Percentiles rank a stretch among this genome's conserved stretches.
Evolutionary conservation across 768 basidiomycete species (phyloP).

Genomic region (Lentinus brumalis): DNA sequence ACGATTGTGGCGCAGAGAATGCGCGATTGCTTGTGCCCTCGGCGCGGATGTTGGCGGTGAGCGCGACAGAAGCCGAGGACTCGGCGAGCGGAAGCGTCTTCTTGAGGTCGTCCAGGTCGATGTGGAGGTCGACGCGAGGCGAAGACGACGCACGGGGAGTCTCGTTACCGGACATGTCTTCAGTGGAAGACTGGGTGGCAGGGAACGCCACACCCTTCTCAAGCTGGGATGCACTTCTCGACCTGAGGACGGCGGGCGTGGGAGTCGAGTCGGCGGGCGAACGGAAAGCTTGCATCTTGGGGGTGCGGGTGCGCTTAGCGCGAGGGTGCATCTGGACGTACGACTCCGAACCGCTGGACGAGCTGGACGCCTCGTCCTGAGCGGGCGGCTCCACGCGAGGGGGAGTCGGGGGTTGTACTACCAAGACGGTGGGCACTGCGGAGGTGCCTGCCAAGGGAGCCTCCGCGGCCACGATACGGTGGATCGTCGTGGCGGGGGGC

Average conservation of each 20-base stretch:
- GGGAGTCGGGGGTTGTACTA: slow-evolving; percentile 31
- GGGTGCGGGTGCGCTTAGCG: slow-evolving; percentile 27
- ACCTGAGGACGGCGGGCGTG: slow-evolving; percentile 39
- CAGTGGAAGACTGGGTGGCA: not conserved
- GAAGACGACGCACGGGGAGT: slow-evolving; percentile 17
- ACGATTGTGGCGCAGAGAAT: slow-evolving; percentile 22
- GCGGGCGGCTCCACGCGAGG: slow-evolving; percentile 10
- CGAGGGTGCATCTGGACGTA: slow-evolving; percentile 27
- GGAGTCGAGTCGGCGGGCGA: slow-evolving; percentile 48
- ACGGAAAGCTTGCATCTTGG: slow-evolving; percentile 30
- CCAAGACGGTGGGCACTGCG: slow-evolving; percentile 22
- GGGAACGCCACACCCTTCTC: slow-evolving; percentile 16
- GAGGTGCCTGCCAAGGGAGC: slow-evolving; percentile 17
- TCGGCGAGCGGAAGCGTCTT: not conserved
- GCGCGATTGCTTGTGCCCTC: slow-evolving; percentile 3
- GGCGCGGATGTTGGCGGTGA: not conserved
- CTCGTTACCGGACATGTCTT: slow-evolving; percentile 14
- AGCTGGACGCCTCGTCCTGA: slow-evolving; percentile 13
- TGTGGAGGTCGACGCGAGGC: not conserved
- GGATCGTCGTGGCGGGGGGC: slow-evolving; percentile 46
- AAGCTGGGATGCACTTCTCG: slow-evolving; percentile 3
- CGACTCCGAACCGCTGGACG: slow-evolving; percentile 20
- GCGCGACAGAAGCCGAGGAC: not conserved
- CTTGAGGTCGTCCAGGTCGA: slow-evolving; percentile 6
- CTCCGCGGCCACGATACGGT: slow-evolving; percentile 58